phyloP scores from a whole-genome alignment of 2,329 filamentous ascomycete species.

The Beauveria pseudobassiana region DNA sequence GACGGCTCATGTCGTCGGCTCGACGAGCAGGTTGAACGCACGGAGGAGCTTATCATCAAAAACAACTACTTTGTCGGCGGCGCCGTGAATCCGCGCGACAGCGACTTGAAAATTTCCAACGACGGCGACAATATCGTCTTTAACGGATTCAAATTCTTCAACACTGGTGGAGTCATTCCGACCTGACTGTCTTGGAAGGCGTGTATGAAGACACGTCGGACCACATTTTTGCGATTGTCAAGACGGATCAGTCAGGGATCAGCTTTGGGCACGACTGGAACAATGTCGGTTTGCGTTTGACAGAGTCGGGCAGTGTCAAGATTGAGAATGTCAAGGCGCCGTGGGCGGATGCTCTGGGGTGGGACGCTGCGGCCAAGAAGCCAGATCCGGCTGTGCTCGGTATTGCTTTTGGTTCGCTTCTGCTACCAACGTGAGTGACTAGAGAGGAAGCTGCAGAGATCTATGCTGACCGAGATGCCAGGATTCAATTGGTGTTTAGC shows the following conservation, averaged over 20 bases:
- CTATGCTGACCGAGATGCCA: constrained; percentile 14
- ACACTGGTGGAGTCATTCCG: constrained; percentile 58
- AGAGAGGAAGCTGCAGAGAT: rapidly evolving
- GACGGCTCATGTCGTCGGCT: constrained; percentile 54
- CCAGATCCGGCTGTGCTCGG: constrained; percentile 42
- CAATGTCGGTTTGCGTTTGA: constrained; percentile 55
- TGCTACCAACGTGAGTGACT: constrained; percentile 45
- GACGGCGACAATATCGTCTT: constrained; percentile 50
- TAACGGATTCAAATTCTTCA: constrained; percentile 58
- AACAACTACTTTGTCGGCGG: constrained; percentile 62
- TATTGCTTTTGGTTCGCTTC: constrained; percentile 48
- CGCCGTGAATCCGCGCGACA: constrained; percentile 59
- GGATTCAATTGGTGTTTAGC: constrained; percentile 57
- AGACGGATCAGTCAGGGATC: constrained; percentile 50
- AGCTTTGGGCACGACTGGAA: constrained; percentile 56
- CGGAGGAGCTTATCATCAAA: constrained; percentile 48
- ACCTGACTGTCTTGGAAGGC: constrained; percentile 59
- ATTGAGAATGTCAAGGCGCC: constrained; percentile 49
- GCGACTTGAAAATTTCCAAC: constrained; percentile 47
- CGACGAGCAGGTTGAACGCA: constrained; percentile 49
- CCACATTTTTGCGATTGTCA: constrained; percentile 56
- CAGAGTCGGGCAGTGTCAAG: constrained; percentile 55
- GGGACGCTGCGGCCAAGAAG: constrained; percentile 42
- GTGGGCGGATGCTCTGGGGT: constrained; percentile 57
- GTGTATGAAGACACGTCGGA: constrained; percentile 48